Base-by-base conservation (phyloP, 805 yeast genomes). In the Wickerhamiella sorbophila region DNA sequence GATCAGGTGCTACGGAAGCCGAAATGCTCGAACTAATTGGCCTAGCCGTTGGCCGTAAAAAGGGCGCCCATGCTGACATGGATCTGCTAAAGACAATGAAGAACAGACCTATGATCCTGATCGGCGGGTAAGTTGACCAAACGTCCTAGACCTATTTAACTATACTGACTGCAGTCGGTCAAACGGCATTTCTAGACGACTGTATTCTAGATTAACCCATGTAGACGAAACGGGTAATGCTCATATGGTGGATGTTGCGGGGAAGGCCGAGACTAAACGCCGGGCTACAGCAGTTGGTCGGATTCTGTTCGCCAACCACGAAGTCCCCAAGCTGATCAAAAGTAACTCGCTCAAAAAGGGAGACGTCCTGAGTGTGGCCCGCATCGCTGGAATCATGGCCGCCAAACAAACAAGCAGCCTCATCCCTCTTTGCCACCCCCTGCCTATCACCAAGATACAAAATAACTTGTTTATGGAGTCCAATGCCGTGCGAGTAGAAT, bases 21-120 rank as follows among this genome's bases (percentile, higher is more conserved):
- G 62, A 64, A 36, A 48, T 72, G 1, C 48, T 69, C 40, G 26
- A 56, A 2, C 57, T 60, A n/a, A 65, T 72, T 38, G 70, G 69
- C 2, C 47, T 51, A 27, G 71, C 76, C 1, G 74, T 72, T 14
- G 60, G 63, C 44, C 49, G 52, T 34, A 72, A 72, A 49, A 68
- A 65, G 54, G 70, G 61, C 42, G 65, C 67, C 48, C 77, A 72
- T 54, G 75, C 75, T 2, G 76, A 71, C 2, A 48, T 71, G 40
- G 72, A 65, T 26, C 67, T 62, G 37, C 57, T 72, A 36, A 67
- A 67, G 38, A 60, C 61, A 24, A 51, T 63, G 58, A 66, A 70
- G 33, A 72, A 72, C 52, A 53, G 77, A 42, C 76, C 77, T 6
- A 72, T 72, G 77, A 70, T 72, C 33, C 52, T 72, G 46, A 72